Conservation (phyloP, 148 eudicot genomes). For the Chenopodium suecicum region DNA sequence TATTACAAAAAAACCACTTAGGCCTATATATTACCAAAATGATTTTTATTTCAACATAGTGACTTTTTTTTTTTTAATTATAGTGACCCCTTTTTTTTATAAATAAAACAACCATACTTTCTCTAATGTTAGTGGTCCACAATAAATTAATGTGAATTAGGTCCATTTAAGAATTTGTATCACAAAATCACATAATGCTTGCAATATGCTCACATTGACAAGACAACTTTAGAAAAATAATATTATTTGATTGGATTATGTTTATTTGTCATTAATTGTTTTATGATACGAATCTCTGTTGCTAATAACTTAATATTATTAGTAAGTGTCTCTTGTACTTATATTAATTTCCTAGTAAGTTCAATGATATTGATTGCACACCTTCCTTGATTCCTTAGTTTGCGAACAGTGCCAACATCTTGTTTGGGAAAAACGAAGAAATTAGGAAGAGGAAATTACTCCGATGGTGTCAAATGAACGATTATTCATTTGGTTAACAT, state of each 20-base stretch:
- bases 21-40: too few species aligned
- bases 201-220: not conserved
- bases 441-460: not conserved
- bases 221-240: not conserved
- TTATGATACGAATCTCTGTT: not conserved
- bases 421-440: not conserved
- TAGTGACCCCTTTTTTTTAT: too few species aligned
- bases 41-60: too few species aligned
- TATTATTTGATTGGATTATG: not conserved
- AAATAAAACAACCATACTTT: too few species aligned
- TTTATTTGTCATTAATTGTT: not conserved
- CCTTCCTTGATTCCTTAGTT: not conserved
- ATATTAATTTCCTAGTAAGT: constrained; percentile 4
- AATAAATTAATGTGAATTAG: too few species aligned
- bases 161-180: too few species aligned
- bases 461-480: not conserved
- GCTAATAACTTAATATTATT: not conserved
- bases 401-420: not conserved
- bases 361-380: not conserved
- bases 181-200: not conserved
- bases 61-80: too few species aligned
- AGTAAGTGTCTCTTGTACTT: not conserved
- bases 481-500: not conserved
- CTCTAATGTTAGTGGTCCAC: too few species aligned
- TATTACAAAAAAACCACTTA: too few species aligned